Evolutionary conservation across 768 basidiomycete genomes (phyloP), one percentile per base, ranked within the genome.

Genomic region (Amanita thiersii): DNA sequence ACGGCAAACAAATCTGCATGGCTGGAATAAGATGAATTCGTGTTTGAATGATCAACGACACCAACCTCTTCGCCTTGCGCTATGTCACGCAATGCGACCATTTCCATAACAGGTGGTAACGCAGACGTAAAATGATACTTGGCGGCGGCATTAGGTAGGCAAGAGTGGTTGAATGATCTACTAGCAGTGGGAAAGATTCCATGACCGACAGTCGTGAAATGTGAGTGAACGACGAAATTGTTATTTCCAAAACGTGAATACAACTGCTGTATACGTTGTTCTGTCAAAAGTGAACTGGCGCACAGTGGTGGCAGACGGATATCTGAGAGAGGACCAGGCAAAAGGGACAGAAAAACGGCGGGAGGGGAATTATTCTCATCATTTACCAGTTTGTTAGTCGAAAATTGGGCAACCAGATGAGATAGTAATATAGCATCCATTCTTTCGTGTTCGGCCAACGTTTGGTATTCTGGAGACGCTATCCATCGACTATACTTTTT

Each of bases 91-190:
- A 90, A 63, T 2, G 81, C 74, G 6, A 84, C 65, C 3, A 88
- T 62, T 47, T 84, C 71, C 80, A 89, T 82, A 9, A 47, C 47
- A 2, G 75, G 70, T 3, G 58, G 50, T 30, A 63, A 50, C 5
- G 53, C 57, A 2, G 49, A 54, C 17, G 47, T 52, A 11, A 85
- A 59, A 33, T 59, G 53, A 51, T 82, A 86, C 54, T 75, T 81
- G 23, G 75, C 65, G 18, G 72, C 73, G 11, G 82, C 81, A 49
- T 86, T 87, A 1, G 87, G 85, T 12, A 71, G 50, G 56, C 87
- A 90, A 3, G 83, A 86, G 52, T 90, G 87, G 53, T 90, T 90
- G 63, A 89, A 86, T 9, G 76, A 54, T n/a, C 85, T 70, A 52
- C 87, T 89, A 1, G 87, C 80, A 7, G 75, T 56, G 5, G 87